Evolutionary conservation across 1,284 basidiomycete species (phyloP), one percentile per base, ranked within the genome.

Genomic region (Fomitopsis betulina): DNA sequence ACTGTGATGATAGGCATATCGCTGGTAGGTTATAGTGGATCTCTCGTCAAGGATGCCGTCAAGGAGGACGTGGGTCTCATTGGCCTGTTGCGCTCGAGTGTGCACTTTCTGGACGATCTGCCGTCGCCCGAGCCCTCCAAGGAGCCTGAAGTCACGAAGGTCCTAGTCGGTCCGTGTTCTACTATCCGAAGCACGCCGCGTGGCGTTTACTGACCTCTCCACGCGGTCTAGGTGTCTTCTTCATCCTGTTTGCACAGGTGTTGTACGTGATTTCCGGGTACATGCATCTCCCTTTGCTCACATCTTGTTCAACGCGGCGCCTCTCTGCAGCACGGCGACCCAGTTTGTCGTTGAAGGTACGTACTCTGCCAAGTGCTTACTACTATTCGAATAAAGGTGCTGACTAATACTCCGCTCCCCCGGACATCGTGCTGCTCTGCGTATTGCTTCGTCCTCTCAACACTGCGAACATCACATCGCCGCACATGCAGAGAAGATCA

Each of bases 261-360:
- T 99, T 96, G 92, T 93, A 69, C 78, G 90, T 79, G 55, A 69
- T 57, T 52, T 38, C 27, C 21, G 49, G 19, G 27, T 58, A 50
- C 51, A 33, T 56, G 52, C 58, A 47, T 30, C 30, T 68, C 54
- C 63, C 57, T 60, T 25, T 40, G 52, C 55, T 52, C 45, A 58
- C 32, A 45, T 21, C 57, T 25, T 39, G 50, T 30, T 35, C 55
- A 55, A 52, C 58, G 62, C 54, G 55, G 57, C 58, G 56, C 53
- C 54, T 54, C 39, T 67, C 45, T 47, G 25, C 58, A 94, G 92
- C 75, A 91, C 92, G 35, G 94, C 94, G 52, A 85, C 85, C 12
- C 94, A 96, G 69, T 96, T 96, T 70, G 94, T 98, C 51, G 81
- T 97, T n/a, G 96, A 98, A 79, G 93, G 94, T 81, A 82, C 82